Evolutionary conservation across 495 filamentous ascomycete genomes (phyloP).

Genomic region (Xylaria sp.): DNA sequence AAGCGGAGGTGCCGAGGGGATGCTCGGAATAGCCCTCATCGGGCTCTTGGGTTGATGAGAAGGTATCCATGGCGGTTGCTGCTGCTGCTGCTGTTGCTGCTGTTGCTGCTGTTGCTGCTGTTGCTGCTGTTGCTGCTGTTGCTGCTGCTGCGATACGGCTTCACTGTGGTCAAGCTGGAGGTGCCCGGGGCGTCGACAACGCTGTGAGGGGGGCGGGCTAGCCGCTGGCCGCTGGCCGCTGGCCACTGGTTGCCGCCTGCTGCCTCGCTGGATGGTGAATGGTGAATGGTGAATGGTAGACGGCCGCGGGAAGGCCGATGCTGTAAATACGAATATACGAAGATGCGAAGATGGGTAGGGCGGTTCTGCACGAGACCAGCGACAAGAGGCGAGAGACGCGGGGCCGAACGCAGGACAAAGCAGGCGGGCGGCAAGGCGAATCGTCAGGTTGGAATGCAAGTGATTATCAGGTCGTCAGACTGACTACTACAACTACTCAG

Average conservation of each 20-base stretch:
- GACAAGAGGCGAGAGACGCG: background rate
- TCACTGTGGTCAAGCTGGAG: background rate
- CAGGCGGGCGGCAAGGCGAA: constrained; percentile 21
- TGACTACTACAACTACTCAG: too few relatives aligned
- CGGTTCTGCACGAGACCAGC: background rate
- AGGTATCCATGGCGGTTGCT: constrained; percentile 41
- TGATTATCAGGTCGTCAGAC: constrained; percentile 11
- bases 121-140: too few relatives aligned
- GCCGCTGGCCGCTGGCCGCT: background rate
- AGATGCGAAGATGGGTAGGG: background rate
- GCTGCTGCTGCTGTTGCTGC: too few relatives aligned
- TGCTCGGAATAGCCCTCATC: constrained; percentile 68
- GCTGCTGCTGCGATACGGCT: constrained; percentile 3
- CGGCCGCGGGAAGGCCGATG: background rate
- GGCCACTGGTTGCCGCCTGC: background rate
- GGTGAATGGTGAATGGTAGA: background rate
- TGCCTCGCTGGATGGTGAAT: background rate
- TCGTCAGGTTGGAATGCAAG: constrained; percentile 19
- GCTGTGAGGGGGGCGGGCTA: background rate
- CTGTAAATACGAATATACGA: too few relatives aligned
- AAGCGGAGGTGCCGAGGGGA: constrained; percentile 54
- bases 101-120: too few relatives aligned
- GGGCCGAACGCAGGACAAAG: background rate
- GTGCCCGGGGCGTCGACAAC: constrained; percentile 5
- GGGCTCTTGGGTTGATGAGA: constrained; percentile 49